A percentile compares a stretch with the other conserved stretches of the same genome.
phyloP scores from a whole-genome alignment of 148 eudicot species.

The Vaccinium macrocarpon region DNA sequence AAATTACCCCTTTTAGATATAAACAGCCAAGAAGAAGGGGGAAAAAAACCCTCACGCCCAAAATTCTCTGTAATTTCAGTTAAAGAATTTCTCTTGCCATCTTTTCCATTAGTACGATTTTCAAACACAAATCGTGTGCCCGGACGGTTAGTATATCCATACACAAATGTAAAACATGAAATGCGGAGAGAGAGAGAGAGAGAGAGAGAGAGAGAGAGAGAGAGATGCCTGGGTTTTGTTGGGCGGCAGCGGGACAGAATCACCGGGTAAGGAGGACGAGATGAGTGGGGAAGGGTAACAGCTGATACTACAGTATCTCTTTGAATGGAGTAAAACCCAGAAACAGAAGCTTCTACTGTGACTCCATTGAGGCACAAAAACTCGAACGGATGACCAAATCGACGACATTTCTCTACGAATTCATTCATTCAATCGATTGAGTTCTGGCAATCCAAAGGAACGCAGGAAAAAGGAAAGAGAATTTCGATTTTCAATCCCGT shows the following conservation, averaged over 20 bases:
- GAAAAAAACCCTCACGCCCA: not conserved
- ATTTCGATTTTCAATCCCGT: not conserved
- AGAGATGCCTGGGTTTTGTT: constrained; percentile 40
- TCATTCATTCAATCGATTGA: not conserved
- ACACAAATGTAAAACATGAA: not conserved
- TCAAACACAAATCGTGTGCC: not conserved
- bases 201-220: not conserved
- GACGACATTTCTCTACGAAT: constrained; percentile 39
- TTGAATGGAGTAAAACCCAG: constrained; percentile 27
- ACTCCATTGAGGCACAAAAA: constrained; percentile 42
- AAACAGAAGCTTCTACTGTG: constrained; percentile 14
- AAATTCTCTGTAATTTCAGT: not conserved
- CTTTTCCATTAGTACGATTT: not conserved
- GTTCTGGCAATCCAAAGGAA: not conserved
- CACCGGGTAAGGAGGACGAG: constrained; percentile 38
- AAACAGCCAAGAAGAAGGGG: not conserved
- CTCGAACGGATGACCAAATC: constrained; percentile 31
- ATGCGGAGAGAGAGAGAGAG: not conserved
- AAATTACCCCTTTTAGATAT: not conserved
- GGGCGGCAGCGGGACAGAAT: constrained; percentile 30
- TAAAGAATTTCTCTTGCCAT: not conserved
- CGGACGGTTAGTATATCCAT: too few relatives aligned
- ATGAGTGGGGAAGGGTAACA: constrained; percentile 8
- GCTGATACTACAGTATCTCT: constrained; percentile 12
- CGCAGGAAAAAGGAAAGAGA: not conserved